A percentile compares a stretch with the other conserved stretches of the same genome.
Evolutionary conservation across 1,284 basidiomycete genomes (phyloP).

Genomic region (Pascua sp.): DNA sequence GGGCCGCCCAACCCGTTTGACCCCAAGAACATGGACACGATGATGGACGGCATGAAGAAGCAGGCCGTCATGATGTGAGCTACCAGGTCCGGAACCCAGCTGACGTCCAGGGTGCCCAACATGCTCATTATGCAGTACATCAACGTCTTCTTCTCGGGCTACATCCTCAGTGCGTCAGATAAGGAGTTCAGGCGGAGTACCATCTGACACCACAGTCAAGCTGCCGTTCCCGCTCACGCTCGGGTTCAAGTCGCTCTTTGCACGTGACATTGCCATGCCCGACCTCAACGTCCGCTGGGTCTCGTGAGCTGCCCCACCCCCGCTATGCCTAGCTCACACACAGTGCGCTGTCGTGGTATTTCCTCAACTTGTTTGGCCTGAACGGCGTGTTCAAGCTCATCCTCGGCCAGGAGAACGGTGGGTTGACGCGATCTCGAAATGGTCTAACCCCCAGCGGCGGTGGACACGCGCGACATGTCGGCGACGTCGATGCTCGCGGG

Average conservation of each 20-base stretch:
- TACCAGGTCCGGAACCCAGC: too few relatives aligned
- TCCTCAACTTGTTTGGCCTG: slow-evolving; percentile 96
- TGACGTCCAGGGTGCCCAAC: slow-evolving; percentile 68
- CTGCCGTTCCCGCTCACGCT: slow-evolving; percentile 95
- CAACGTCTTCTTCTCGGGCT: slow-evolving; percentile 98
- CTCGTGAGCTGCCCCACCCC: slow-evolving; percentile 52
- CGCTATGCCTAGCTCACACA: slow-evolving; percentile 7
- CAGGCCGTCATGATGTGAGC: slow-evolving; percentile 79
- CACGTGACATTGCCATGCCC: slow-evolving; percentile 89
- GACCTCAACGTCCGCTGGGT: slow-evolving; percentile 99
- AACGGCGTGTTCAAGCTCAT: slow-evolving; percentile 93
- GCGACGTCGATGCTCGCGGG: slow-evolving; percentile 64
- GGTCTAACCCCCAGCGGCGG: slow-evolving; percentile 58
- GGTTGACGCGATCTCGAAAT: slow-evolving; percentile 41
- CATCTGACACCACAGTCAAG: slow-evolving; percentile 62
- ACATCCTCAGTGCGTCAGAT: slow-evolving; percentile 81
- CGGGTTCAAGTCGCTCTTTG: slow-evolving; percentile 98
- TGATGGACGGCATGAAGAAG: slow-evolving; percentile 99
- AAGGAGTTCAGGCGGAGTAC: not conserved
- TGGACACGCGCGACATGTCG: slow-evolving; percentile 69
- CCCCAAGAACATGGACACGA: slow-evolving; percentile 89
- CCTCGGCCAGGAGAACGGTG: slow-evolving; percentile 86
- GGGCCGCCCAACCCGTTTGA: slow-evolving; percentile 67
- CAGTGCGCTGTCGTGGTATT: slow-evolving; percentile 92
- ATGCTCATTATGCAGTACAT: slow-evolving; percentile 99